phyloP scores from a whole-genome alignment of 306 rosid species.

The Vachellia pachyceras region DNA sequence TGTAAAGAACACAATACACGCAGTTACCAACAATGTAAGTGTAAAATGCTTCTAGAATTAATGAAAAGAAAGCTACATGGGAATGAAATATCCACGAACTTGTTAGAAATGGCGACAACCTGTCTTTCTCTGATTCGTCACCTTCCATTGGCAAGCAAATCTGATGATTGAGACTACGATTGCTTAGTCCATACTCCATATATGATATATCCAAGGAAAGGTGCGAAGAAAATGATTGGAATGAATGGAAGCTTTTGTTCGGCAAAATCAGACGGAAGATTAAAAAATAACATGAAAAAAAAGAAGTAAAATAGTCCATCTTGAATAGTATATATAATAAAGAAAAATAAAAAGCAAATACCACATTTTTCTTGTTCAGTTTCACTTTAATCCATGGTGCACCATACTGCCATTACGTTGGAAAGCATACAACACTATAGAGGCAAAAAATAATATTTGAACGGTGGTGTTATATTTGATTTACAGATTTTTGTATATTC shows the following conservation, averaged over 20 bases:
- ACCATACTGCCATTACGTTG: neutral
- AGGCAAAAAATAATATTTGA: neutral
- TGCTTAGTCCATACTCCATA: neutral
- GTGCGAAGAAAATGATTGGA: neutral
- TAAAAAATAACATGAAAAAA: neutral
- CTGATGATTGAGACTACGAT: neutral
- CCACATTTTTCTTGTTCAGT: neutral
- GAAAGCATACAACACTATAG: neutral
- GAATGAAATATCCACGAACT: neutral
- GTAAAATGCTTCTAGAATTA: conserved; percentile 30
- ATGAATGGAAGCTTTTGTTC: neutral
- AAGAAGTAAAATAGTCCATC: neutral
- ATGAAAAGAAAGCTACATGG: conserved; percentile 17
- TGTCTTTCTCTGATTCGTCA: neutral
- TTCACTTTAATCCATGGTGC: too few relatives aligned
- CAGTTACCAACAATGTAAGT: conserved; percentile 2
- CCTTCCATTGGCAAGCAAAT: neutral
- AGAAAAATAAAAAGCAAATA: neutral
- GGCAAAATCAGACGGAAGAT: neutral
- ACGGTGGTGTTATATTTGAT: neutral
- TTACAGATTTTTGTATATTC: neutral
- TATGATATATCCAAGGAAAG: neutral
- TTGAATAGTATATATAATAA: neutral
- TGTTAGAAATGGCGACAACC: conserved; percentile 4
- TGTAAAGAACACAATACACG: neutral